Base-by-base conservation (phyloP, 2,329 filamentous ascomycete species). In the Huntiella savannae region DNA sequence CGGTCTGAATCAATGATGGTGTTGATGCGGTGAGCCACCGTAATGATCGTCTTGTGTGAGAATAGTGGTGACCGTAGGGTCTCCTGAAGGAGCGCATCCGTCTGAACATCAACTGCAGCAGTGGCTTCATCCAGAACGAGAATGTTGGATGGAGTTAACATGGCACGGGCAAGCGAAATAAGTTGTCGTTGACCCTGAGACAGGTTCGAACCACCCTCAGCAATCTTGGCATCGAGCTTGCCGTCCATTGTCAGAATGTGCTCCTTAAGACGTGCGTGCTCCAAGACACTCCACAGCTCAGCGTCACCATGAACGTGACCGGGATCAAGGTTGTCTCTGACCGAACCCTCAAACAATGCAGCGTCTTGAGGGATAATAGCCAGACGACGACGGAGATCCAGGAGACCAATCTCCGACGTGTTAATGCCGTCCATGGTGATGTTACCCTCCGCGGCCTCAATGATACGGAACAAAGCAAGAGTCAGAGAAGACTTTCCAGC, bases 311-410 rank as follows among this genome's bases (percentile, higher is more conserved):
- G 87, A 46, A 92, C 84, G 59, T 94, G 83, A 22, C 82, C 84
- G 17, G 92, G 92, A 59, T 98, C 91, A 35, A 96, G 72, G 58
- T 98, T 98, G 62, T 98, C 91, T 53, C 91, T 77, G 52, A 98
- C 75, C 6, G 82, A 87, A 43, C 87, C 87, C 62, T 93, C 85
- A 56, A 98, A 98, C 51, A 98, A 74, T 52, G 88, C 88, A 28
- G 91, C 88, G 63, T 98, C 92, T 60, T 98, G 91, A 4, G 92
- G 91, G 54, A 98, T 98, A 57, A 98, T 98, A 46, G 91, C 88
- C 41, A 98, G 69, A 49, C 91, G 79, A 47, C 87, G 75, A 47
- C 91, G 78, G 47, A 98, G 71, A 60, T 98, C 91, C 46, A 93
- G 64, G 45, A 98, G 66, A 2, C 91, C 91, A 56, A 98, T 95